Evolutionary conservation across 2,329 filamentous ascomycete species (phyloP).

Genomic region (Furcasterigmium furcatum): DNA sequence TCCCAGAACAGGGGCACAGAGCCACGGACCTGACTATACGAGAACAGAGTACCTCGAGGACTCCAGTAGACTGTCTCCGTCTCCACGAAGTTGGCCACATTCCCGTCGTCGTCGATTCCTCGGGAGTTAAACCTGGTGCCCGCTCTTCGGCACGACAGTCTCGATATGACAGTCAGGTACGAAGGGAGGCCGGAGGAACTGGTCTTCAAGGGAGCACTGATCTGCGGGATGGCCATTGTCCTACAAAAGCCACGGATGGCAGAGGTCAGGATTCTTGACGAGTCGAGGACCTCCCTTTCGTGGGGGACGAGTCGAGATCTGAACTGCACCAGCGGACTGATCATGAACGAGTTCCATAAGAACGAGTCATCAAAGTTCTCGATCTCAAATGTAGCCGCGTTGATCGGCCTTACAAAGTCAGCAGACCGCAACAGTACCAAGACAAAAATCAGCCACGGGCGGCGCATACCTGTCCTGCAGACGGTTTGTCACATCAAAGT

Average conservation of each 20-base stretch:
- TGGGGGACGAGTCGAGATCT: constrained; percentile 72
- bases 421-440: neutral
- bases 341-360: constrained; percentile 99
- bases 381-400: constrained; percentile 78
- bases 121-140: constrained; percentile 96
- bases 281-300: constrained; percentile 78
- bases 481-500: constrained; percentile 93
- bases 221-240: constrained; percentile 80
- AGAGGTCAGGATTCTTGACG: constrained; percentile 83
- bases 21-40: constrained; percentile 88
- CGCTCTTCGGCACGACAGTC: constrained; percentile 84
- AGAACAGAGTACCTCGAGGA: constrained; percentile 75
- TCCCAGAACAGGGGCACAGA: constrained; percentile 98
- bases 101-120: constrained; percentile 94
- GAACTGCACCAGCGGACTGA: constrained; percentile 86
- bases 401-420: constrained; percentile 57
- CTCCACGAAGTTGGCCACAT: constrained; percentile 99
- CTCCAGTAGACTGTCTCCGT: constrained; percentile 92
- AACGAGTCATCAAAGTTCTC: constrained; percentile 91
- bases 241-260: constrained; percentile 91
- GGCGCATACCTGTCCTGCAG: constrained; percentile 72
- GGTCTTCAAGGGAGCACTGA: constrained; percentile 65
- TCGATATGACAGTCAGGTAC: constrained; percentile 83
- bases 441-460: neutral
- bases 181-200: constrained; percentile 72